Evolutionary conservation across 768 basidiomycete genomes (phyloP).

Genomic region (Collybia nuda): DNA sequence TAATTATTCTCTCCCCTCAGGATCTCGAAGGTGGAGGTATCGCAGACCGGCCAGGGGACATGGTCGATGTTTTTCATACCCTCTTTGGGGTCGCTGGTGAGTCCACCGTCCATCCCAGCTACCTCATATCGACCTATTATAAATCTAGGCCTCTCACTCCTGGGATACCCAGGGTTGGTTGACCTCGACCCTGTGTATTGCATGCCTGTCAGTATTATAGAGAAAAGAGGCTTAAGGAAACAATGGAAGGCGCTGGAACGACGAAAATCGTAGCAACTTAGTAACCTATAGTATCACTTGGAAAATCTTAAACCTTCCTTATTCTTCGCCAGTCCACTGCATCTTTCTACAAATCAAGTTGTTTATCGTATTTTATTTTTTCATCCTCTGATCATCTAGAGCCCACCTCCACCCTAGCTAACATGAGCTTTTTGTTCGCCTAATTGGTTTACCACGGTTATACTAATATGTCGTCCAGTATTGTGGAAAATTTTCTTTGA

Average conservation of each 20-base stretch:
- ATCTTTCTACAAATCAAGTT: too few relatives aligned
- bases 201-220: conserved; percentile 83
- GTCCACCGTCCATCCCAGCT: conserved; percentile 3
- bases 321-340: too few relatives aligned
- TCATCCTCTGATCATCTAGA: too few relatives aligned
- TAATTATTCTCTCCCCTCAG: conserved; percentile 35
- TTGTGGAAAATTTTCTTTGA: too few relatives aligned
- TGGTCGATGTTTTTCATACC: conserved; percentile 98
- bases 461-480: too few relatives aligned
- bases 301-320: too few relatives aligned
- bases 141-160: conserved; percentile 71
- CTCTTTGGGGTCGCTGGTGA: conserved; percentile 85
- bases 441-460: too few relatives aligned
- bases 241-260: conserved; percentile 59
- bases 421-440: too few relatives aligned
- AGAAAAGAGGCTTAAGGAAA: conserved; percentile 67
- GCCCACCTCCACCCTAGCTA: too few relatives aligned
- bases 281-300: too few relatives aligned
- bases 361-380: too few relatives aligned
- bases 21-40: conserved; percentile 92
- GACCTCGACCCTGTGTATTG: conserved; percentile 96
- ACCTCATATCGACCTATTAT: background rate
- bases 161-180: conserved; percentile 82
- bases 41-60: conserved; percentile 89
- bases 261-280: conserved; percentile 8